phyloP scores from a whole-genome alignment of 306 rosid species.

The Cicer arietinum region DNA sequence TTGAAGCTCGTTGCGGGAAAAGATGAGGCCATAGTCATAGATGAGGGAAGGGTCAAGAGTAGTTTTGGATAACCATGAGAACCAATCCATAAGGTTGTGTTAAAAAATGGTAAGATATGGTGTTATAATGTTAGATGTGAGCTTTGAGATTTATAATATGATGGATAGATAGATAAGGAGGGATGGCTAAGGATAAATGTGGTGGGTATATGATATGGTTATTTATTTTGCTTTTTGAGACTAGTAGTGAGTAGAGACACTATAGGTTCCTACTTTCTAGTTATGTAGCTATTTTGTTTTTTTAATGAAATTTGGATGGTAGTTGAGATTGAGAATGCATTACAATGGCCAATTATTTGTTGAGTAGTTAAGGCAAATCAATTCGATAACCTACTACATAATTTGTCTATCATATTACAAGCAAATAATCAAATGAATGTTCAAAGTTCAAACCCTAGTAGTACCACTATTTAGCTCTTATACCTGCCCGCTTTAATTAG shows the following conservation, averaged over 20 bases:
- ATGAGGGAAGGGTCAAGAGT: conserved; percentile 68
- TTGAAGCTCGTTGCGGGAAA: conserved; percentile 73
- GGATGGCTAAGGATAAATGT: conserved; percentile 48
- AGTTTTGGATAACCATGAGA: conserved; percentile 87
- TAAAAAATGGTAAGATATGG: conserved; percentile 14
- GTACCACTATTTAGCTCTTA: neutral
- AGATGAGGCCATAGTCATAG: conserved; percentile 76
- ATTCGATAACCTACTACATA: conserved; percentile 63
- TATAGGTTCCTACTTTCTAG: neutral
- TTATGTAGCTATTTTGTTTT: neutral
- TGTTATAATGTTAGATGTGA: conserved; percentile 43
- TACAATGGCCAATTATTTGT: conserved; percentile 43
- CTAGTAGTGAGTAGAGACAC: neutral
- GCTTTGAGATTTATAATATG: conserved; percentile 33
- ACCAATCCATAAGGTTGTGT: conserved; percentile 77
- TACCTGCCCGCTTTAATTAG: conserved; percentile 46
- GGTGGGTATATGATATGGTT: conserved; percentile 49
- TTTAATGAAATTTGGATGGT: conserved; percentile 53
- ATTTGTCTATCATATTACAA: conserved; percentile 16
- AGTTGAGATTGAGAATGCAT: conserved; percentile 57
- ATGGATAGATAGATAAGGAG: conserved; percentile 41
- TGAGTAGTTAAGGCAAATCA: conserved; percentile 58
- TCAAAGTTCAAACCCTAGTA: conserved; percentile 32
- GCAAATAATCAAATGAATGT: conserved; percentile 32
- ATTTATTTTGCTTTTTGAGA: conserved; percentile 40